A percentile compares a stretch with the other conserved stretches of the same genome.
These are phyloP conservation scores for Euphrasia confusa DNA, from an alignment of 257 asterid species.

Conservation along the genomic window DNA sequence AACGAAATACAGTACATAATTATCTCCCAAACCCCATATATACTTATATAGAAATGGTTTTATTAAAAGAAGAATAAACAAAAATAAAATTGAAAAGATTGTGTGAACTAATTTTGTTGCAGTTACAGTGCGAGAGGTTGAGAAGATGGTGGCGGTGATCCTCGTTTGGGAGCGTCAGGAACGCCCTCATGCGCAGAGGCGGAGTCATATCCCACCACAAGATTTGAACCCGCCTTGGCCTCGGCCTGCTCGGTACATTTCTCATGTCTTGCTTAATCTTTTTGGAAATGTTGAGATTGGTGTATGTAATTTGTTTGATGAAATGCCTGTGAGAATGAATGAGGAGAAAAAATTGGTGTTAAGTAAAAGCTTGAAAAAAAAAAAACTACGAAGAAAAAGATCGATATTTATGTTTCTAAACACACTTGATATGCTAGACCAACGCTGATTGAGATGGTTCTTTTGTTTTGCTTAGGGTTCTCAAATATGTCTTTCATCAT, in stretches of 20 bases:
- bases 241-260: constrained; percentile 65
- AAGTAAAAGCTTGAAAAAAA: not conserved
- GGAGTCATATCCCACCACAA: constrained; percentile 39
- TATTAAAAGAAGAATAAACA: too few species aligned
- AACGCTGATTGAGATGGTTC: not conserved
- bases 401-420: not conserved
- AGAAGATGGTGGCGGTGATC: constrained; percentile 84
- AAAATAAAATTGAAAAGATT: too few species aligned
- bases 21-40: too few species aligned
- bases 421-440: not conserved
- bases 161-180: constrained; percentile 92
- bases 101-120: constrained; percentile 18
- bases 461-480: not conserved
- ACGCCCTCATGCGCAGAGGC: constrained; percentile 74
- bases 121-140: constrained; percentile 36
- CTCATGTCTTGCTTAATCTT: constrained; percentile 29
- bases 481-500: not conserved
- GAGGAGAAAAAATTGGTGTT: constrained; percentile 6
- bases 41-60: too few species aligned
- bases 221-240: constrained; percentile 63
- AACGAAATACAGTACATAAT: too few species aligned
- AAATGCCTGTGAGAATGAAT: constrained; percentile 20
- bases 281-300: not conserved
- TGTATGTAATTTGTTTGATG: constrained; percentile 25
- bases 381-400: not conserved